These are phyloP conservation scores for Clonostachys solani DNA, from an alignment of 2,329 filamentous ascomycete genomes.

Conservation along the genomic window DNA sequence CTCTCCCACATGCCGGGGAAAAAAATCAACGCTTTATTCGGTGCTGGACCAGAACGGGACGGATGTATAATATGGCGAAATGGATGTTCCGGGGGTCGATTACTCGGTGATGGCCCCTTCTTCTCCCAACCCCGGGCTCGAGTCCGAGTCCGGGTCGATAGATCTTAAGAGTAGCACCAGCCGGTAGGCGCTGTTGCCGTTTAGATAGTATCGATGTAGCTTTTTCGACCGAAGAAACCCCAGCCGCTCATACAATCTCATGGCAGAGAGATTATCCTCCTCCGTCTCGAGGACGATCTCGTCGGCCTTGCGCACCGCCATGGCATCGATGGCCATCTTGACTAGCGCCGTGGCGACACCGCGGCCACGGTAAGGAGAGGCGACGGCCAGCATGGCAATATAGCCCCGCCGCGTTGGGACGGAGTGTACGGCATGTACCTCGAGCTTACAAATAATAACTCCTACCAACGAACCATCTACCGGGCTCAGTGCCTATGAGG, in stretches of 20 bases:
- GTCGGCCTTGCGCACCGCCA: conserved; percentile 79
- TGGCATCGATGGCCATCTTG: conserved; percentile 84
- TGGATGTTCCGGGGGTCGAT: too few relatives aligned
- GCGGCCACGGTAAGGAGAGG: conserved; percentile 71
- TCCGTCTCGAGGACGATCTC: conserved; percentile 97
- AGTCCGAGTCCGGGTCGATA: conserved; percentile 31
- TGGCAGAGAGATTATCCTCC: conserved; percentile 83
- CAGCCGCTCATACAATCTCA: conserved; percentile 87
- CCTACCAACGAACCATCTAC: conserved; percentile 67
- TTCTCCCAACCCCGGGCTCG: conserved; percentile 14
- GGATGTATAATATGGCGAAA: too few relatives aligned
- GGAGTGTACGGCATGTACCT: conserved; percentile 81
- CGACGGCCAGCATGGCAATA: conserved; percentile 97
- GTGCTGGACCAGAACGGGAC: too few relatives aligned
- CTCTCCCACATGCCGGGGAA: too few relatives aligned
- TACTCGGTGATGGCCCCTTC: too few relatives aligned
- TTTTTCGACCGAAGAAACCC: conserved; percentile 92
- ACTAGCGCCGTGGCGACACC: conserved; percentile 89
- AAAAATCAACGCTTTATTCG: too few relatives aligned
- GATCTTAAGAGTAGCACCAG: conserved; percentile 75
- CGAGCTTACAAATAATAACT: conserved; percentile 92
- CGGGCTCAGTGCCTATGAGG: conserved; percentile 52
- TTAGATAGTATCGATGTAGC: conserved; percentile 91
- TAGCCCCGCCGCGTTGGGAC: conserved; percentile 75
- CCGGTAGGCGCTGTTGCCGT: conserved; percentile 91